Evolutionary conservation across 495 filamentous ascomycete genomes (phyloP), one percentile per base, ranked within the genome.

Genomic region (Annulohypoxylon bovei): DNA sequence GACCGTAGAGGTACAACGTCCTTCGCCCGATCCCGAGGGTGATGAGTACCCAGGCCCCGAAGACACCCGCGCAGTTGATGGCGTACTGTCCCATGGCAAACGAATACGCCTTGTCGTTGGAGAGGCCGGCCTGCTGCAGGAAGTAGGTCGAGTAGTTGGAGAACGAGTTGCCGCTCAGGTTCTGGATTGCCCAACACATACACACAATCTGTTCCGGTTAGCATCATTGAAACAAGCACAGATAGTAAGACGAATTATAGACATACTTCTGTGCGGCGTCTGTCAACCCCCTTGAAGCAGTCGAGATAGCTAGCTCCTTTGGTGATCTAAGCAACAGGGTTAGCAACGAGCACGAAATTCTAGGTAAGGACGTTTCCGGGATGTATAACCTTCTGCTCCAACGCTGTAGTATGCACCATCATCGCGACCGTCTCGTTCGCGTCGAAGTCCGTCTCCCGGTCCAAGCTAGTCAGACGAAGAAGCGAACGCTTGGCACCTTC

Each of bases 181-280:
- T 93, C 76, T 96, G 93, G 60, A 94, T 93, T 3, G 90, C 91
- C 92, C 92, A 96, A 57, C 89, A 87, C 87, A 91, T 89, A 75
- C 88, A 91, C 37, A 91, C 87, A 72, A 93, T 91, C 80, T 78
- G 40, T 53, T 20, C 28, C 28, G 27, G 49, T 77, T 40, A 76
- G 69, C 58, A 23, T 23, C 50, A 11, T 7, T 7, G 20, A 3
- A 50, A n/a, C 6, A 28, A 42, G 55, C 4, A 62, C 20, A 35
- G 12, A 9, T 8, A 44, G 8, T 8, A 44, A 8, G 23, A 11
- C 30, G 8, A 5, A 5, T 11, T 18, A 3, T 11, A 20, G 27
- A 69, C 77, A 16, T 69, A 79, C 77, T 39, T 93, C 90, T 2
- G 92, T 95, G 25, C 92, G 90, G 42, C 90, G 87, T 23, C 88